Conservation (phyloP, 345 rosid species). For the Ceriops zippeliana region DNA sequence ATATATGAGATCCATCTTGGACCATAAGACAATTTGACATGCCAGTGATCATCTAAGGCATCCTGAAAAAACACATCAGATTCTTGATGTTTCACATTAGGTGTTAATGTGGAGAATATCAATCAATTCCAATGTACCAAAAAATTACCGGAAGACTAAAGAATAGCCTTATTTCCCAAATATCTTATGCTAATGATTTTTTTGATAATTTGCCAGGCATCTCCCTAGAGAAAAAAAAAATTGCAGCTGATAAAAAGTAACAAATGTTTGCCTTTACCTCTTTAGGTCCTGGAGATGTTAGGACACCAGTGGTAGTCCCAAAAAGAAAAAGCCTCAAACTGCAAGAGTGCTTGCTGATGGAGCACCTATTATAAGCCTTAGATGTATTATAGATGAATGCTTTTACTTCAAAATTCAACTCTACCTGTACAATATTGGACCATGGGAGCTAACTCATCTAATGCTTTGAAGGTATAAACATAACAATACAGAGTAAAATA, state of each 20-base stretch:
- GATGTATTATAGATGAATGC: conserved; percentile 40
- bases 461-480: not conserved
- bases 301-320: conserved; percentile 33
- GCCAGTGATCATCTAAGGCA: conserved; percentile 25
- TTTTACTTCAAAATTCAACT: conserved; percentile 38
- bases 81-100: too few relatives aligned
- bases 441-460: not conserved
- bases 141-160: not conserved
- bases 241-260: not conserved
- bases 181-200: too few relatives aligned
- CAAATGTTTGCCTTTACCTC: conserved; percentile 33
- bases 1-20: conserved; percentile 54
- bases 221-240: too few relatives aligned
- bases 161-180: not conserved
- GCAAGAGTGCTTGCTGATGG: conserved; percentile 30
- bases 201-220: not conserved
- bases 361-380: conserved; percentile 45
- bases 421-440: conserved; percentile 35
- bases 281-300: conserved; percentile 37
- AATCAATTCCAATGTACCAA: too few relatives aligned
- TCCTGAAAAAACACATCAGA: conserved; percentile 30
- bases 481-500: not conserved
- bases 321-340: conserved; percentile 31
- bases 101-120: too few relatives aligned
- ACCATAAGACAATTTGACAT: conserved; percentile 48